Base-by-base conservation (phyloP, 805 yeast genomes). In the Nakazawaea wickerhamii region DNA sequence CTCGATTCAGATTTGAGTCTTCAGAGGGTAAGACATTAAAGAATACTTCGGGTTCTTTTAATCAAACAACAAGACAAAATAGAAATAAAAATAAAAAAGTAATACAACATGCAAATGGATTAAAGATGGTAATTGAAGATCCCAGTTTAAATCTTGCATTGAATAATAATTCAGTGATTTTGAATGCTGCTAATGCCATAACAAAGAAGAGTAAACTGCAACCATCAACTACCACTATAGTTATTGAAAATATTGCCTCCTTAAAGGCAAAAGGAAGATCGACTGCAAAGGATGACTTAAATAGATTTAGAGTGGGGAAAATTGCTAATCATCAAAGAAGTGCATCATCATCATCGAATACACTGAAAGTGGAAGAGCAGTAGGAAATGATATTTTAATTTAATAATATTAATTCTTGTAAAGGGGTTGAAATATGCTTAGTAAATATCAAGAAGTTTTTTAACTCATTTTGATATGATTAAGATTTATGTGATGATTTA, bases 1-100 rank as follows among this genome's bases (percentile, higher is more conserved):
- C 51, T 3, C 41, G 41, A 14, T 50, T 50, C 40, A 35, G 53
- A 21, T 36, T 50, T 19, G 48, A 48, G n/a, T n/a, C 11, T 22
- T 17, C 35, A 7, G 25, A 25, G 13, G 32, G 33, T n/a, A n/a
- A n/a, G n/a, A n/a, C n/a, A n/a, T n/a, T n/a, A n/a, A n/a, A n/a
- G n/a, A n/a, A n/a, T n/a, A n/a, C n/a, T n/a, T n/a, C n/a, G n/a
- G n/a, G n/a, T n/a, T n/a, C n/a, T n/a, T n/a, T n/a, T n/a, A n/a
- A 14, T 20, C 34, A 4, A 40, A 40, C 14, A 11, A 15, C 5
- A 36, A 28, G 15, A 17, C 19, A 8, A 27, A 11, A 9, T 36
- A 9, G 6, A 40, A 33, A 25, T 18, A 26, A 32, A 25, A n/a
- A n/a, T 11, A 43, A 39, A 22, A 30, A 19, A 15, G 19, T 38